Evolutionary conservation across 768 basidiomycete species (phyloP), one percentile per base, ranked within the genome.

Genomic region (Astraeus odoratus): DNA sequence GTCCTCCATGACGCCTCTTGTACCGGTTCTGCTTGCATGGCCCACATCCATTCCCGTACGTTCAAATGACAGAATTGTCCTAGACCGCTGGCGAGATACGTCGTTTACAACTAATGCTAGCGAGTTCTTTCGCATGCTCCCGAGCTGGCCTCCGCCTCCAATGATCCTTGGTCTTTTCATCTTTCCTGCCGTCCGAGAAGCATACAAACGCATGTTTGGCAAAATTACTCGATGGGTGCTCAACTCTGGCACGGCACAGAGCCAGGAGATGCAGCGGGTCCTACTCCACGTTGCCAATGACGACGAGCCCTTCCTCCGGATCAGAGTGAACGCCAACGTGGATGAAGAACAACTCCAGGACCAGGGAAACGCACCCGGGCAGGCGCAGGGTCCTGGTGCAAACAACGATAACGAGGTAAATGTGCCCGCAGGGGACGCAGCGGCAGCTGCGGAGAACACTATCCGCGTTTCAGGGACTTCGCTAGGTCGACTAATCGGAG

Each of bases 401-500:
- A 45, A 42, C 35, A 46, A 42, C 27, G 51, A 53, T n/a, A 44
- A 40, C 16, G 54, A 52, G 10, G 49, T 42, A 19, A 47, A 50
- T 4, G 52, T 19, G 0, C 35, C 39, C 9, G 38, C 39, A 5
- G 64, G 39, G 23, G 63, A 71, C 23, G 70, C 53, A 13, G 78
- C 67, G 7, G 75, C 64, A 1, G 81, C 73, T 2, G 80, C 80
- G 1, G 75, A 80, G 52, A 74, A 76, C 49, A 73, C 77, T 33
- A 74, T 84, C 43, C 71, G 74, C 33, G 65, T 80, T 51, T 75
- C 77, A 16, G 72, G 76, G 15, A 68, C 75, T 15, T 79, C 81
- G 0, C 56, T 86, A 3, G 86, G 85, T 1, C 75, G 84, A 10
- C 66, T 77, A 53, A 61, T 89, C 38, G 82, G 80, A 18, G 84